These are phyloP conservation scores for Vitellaria paradoxa DNA, from an alignment of 179 eudicot genomes.

Conservation along the genomic window DNA sequence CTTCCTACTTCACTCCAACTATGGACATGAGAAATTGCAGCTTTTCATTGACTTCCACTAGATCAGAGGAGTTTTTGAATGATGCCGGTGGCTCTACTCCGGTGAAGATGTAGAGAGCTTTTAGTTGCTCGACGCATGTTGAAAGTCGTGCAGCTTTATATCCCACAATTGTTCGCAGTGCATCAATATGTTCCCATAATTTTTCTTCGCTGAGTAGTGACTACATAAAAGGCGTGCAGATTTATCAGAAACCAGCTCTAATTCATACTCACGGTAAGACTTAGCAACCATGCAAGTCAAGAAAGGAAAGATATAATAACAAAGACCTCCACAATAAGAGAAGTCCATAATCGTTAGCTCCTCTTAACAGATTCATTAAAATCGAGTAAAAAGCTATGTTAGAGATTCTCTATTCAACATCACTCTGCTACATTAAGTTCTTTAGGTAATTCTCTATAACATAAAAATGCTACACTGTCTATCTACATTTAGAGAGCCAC, in stretches of 20 bases:
- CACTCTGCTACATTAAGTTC: no score
- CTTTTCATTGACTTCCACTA: slow-evolving; percentile 42
- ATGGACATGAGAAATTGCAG: slow-evolving; percentile 72
- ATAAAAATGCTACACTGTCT: no score
- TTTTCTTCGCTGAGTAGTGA: slow-evolving; percentile 30
- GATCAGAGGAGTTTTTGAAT: slow-evolving; percentile 28
- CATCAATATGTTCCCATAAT: slow-evolving; percentile 60
- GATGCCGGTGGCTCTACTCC: slow-evolving; percentile 74
- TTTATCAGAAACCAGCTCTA: background rate
- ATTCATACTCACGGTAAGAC: background rate
- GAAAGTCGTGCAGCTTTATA: slow-evolving; percentile 36
- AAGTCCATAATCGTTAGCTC: background rate
- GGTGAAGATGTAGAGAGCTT: slow-evolving; percentile 68
- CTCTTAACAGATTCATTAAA: background rate
- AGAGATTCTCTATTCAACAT: no score
- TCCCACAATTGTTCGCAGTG: slow-evolving; percentile 63
- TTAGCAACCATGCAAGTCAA: background rate
- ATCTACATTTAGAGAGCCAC: no score
- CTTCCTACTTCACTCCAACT: slow-evolving; percentile 61
- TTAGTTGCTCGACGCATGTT: slow-evolving; percentile 55
- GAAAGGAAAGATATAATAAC: background rate
- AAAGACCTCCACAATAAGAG: background rate
- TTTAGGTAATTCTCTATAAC: no score
- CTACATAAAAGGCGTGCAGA: slow-evolving; percentile 16
- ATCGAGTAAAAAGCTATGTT: background rate